phyloP scores from a whole-genome alignment of 1,139 yeast genomes.

The Yueomyces sp. region DNA sequence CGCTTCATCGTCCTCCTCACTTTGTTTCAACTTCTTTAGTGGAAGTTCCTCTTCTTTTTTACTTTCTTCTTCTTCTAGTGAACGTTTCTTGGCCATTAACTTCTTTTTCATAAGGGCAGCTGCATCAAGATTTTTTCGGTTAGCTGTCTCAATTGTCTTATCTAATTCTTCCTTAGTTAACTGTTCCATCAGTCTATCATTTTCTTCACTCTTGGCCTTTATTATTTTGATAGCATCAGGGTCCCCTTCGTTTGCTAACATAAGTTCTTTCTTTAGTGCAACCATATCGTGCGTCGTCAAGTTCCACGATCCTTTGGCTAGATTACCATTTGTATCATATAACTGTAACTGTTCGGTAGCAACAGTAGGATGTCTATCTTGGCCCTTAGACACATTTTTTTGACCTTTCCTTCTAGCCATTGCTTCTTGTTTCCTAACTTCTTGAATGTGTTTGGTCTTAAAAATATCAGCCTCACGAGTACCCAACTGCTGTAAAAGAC shows the following conservation, averaged over 20 bases:
- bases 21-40: conserved; percentile 2
- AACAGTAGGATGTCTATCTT: conserved; percentile 63
- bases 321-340: conserved; percentile 56
- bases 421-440: conserved; percentile 50
- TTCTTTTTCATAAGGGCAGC: conserved; percentile 32
- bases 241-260: conserved; percentile 66
- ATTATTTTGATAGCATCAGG: conserved; percentile 57
- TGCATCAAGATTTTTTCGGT: conserved; percentile 28
- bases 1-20: conserved; percentile 9
- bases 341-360: conserved; percentile 70
- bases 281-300: conserved; percentile 66
- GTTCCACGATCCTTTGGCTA: conserved; percentile 48
- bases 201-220: conserved; percentile 28
- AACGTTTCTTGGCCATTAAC: conserved; percentile 19
- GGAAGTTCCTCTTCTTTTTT: conserved; percentile 3
- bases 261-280: conserved; percentile 50
- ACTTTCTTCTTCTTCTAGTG: conserved; percentile 9
- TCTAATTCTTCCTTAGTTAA: conserved; percentile 19
- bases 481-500: conserved; percentile 52
- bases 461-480: conserved; percentile 73
- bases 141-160: conserved; percentile 25
- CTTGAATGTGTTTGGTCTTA: conserved; percentile 53
- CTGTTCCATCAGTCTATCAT: conserved; percentile 14
- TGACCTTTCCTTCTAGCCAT: conserved; percentile 37
- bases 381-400: conserved; percentile 43